A percentile compares a stretch with the other conserved stretches of the same genome.
phyloP scores from a whole-genome alignment of 1,139 yeast genomes.

The Debaryomyces robertsiae region DNA sequence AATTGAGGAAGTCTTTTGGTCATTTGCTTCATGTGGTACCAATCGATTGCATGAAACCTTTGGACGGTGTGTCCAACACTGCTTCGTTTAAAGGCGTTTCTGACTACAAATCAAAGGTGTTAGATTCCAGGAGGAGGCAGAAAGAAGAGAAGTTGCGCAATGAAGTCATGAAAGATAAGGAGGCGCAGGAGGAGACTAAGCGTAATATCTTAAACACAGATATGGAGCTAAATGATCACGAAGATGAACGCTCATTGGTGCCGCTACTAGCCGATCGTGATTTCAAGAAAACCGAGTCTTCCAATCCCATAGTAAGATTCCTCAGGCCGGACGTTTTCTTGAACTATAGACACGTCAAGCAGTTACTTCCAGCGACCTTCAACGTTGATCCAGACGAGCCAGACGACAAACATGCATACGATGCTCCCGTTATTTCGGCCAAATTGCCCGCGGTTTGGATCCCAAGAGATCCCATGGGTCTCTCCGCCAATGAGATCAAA shows the following conservation, averaged over 20 bases:
- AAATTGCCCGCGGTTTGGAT: slow-evolving; percentile 81
- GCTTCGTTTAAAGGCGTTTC: slow-evolving; percentile 49
- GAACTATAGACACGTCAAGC: slow-evolving; percentile 56
- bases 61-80: slow-evolving; percentile 70
- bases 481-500: slow-evolving; percentile 61
- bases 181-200: slow-evolving; percentile 23
- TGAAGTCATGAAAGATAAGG: slow-evolving; percentile 21
- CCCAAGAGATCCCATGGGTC: slow-evolving; percentile 82
- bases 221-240: slow-evolving; percentile 13
- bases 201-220: slow-evolving; percentile 26
- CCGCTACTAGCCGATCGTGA: slow-evolving; percentile 61
- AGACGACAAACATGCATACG: slow-evolving; percentile 52
- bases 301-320: slow-evolving; percentile 47
- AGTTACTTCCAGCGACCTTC: slow-evolving; percentile 54
- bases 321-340: slow-evolving; percentile 67
- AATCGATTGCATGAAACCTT: slow-evolving; percentile 65
- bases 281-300: slow-evolving; percentile 31
- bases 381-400: slow-evolving; percentile 30
- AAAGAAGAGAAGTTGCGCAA: slow-evolving; percentile 13
- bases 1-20: slow-evolving; percentile 63
- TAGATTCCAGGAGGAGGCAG: slow-evolving; percentile 21
- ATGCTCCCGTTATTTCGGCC: slow-evolving; percentile 70
- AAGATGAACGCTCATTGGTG: slow-evolving; percentile 23
- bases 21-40: slow-evolving; percentile 62
- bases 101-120: slow-evolving; percentile 39